Evolutionary conservation across 495 filamentous ascomycete species (phyloP).

Genomic region (Talaromyces nanjingensis): DNA sequence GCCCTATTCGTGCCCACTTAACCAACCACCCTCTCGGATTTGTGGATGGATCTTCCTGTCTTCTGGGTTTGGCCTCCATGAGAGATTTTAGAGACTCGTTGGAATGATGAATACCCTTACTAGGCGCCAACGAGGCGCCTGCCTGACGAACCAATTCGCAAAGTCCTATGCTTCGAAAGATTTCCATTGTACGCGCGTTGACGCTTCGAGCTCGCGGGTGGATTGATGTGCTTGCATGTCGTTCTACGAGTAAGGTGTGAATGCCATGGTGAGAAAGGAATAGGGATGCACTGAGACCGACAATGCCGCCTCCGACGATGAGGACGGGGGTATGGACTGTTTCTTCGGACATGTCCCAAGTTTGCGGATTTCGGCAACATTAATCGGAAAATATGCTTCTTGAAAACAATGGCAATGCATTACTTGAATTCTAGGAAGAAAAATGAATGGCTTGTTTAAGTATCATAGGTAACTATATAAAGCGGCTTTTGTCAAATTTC

Average conservation of each 20-base stretch:
- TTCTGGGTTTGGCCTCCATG: slow-evolving; percentile 15
- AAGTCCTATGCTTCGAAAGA: slow-evolving; percentile 17
- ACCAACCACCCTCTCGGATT: background rate
- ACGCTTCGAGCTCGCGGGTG: slow-evolving; percentile 23
- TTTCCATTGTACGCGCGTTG: slow-evolving; percentile 21
- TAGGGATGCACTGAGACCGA: slow-evolving; percentile 18
- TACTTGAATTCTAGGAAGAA: background rate
- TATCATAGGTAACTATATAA: background rate
- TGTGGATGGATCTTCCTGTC: background rate
- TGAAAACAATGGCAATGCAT: background rate
- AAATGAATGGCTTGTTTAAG: background rate
- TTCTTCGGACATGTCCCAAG: background rate
- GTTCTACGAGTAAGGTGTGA: slow-evolving; percentile 16
- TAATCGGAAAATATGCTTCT: background rate
- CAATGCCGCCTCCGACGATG: slow-evolving; percentile 22
- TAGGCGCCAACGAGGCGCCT: slow-evolving; percentile 10
- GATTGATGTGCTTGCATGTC: slow-evolving; percentile 17
- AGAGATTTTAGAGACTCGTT: slow-evolving; percentile 17
- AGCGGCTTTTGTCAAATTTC: background rate
- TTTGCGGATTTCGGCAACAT: background rate
- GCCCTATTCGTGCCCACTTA: background rate
- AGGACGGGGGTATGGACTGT: slow-evolving; percentile 10
- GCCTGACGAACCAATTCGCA: slow-evolving; percentile 8
- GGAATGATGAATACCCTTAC: slow-evolving; percentile 14
- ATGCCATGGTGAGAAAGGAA: slow-evolving; percentile 18